Base-by-base conservation (phyloP, 768 basidiomycete species). In the Pleurotus giganteus region DNA sequence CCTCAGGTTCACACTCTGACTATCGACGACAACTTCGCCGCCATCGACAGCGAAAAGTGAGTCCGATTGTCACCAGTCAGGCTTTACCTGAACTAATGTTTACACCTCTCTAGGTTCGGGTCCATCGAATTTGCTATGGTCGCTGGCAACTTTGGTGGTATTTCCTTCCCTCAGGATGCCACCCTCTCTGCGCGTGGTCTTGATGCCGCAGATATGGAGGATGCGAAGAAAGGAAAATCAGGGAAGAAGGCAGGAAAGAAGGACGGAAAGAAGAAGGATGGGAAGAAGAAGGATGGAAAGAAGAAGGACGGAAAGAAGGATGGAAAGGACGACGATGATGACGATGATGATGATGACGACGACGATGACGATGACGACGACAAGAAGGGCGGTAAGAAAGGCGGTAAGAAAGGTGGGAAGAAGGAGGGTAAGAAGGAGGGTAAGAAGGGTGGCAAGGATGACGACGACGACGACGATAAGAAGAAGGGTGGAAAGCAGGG, bases 11-110 rank as follows among this genome's bases (percentile, higher is more conserved):
- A 69, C 34, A 70, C 67, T 4, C 60, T 77, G 17, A 61, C 57
- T 17, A 60, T 73, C n/a, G 71, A 71, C 57, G 68, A 65, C 19
- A 61, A 72, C 60, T 78, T 70, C 59, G 58, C 53, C 51, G 65
- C 64, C 23, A 59, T 65, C 12, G 61, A 67, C 54, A 44, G 61
- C 23, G 43, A 57, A 11, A 53, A 56, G 61, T 62, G 24, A 46
- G 63, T 15, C n/a, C 4, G 12, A 9, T 24, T 37, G n/a, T 2
- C 6, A 2, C 49, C 8, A 13, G 29, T 24, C 3, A 41, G 13
- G 4, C 27, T 12, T 32, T 27, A 21, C 1, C n/a, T 12, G 9
- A 9, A 47, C 21, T 47, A 15, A 47, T 27, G 8, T 15, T 2
- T 15, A n/a, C 27, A 12, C 28, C 27, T 31, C 11, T 2, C 21